Conservation (phyloP, 495 filamentous ascomycete genomes). For the Neurospora sp. region DNA sequence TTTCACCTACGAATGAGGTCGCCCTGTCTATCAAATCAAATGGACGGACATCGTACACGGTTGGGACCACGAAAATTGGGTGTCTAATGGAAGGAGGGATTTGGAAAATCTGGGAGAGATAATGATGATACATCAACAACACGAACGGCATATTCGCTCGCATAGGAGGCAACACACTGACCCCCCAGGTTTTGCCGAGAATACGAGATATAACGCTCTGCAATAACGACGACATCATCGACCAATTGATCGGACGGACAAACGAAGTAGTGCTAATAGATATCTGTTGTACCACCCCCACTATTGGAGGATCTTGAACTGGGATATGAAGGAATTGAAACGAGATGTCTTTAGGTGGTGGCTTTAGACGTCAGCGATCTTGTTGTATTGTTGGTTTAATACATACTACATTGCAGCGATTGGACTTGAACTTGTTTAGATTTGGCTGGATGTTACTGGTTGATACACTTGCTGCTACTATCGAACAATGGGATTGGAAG, state of each 20-base stretch:
- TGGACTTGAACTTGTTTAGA: background rate
- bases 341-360: background rate
- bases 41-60: background rate
- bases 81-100: background rate
- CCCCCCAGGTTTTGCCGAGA: background rate
- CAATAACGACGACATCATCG: background rate
- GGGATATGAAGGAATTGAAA: background rate
- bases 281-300: background rate
- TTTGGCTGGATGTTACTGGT: background rate
- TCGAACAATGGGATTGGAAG: background rate
- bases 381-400: background rate
- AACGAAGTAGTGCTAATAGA: background rate
- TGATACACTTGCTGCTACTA: background rate
- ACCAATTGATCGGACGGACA: background rate
- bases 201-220: background rate
- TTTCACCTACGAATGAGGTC: background rate
- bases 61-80: background rate
- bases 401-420: background rate
- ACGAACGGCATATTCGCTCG: background rate
- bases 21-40: background rate
- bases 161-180: background rate
- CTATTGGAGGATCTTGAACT: background rate
- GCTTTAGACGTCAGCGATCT: background rate
- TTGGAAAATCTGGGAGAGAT: background rate
- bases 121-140: background rate